Base-by-base conservation (phyloP, 176 grass and related monocot genomes). In the Ensete glaucum region DNA sequence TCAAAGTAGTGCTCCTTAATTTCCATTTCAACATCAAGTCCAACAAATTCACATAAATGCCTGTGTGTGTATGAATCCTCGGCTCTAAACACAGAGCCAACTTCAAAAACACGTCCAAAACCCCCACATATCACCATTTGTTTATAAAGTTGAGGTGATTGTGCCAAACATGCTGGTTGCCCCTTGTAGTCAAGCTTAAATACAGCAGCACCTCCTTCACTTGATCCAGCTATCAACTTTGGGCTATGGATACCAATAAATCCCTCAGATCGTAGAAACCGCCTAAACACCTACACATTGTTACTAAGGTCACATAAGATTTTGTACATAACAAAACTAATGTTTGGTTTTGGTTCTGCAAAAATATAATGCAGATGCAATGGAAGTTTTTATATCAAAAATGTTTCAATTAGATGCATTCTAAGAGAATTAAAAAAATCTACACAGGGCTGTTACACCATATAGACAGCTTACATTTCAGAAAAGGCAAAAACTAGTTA, bases 1-100 rank as follows among this genome's bases (percentile, higher is more conserved):
- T 99, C 95, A 74, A 91, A 99, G 71, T 94, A 99, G 55, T 99
- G 95, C 65, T 99, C 90, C 82, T 91, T 94, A 20, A 99, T 91
- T 79, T 94, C 90, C 95, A 99, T 87, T 62, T 99, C 95, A 56
- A 84, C 88, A 84, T 99, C 95, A 74, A 99, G 81, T n/a, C 95
- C 95, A 24, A 99, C 81, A 87, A 91, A 94, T 73, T 99, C 90
- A 67, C 95, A 99, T 8, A 99, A 81, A 85, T 94, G 95, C 69
- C 95, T 91, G 73, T 94, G 95, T 9, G 95, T 99, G 64, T 91
- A 91, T 15, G 90, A 94, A 69, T 94, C 89, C 58, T 99, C 90
- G 9, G 95, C 90, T 78, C 95, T 94, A 29, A 91, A 94, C 14
- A 94, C 95, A 5, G 84, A 75, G 19, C 95, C 90, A 64, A 91